These are phyloP conservation scores for Aspergillus felis DNA, from an alignment of 2,329 filamentous ascomycete genomes.

Conservation along the genomic window DNA sequence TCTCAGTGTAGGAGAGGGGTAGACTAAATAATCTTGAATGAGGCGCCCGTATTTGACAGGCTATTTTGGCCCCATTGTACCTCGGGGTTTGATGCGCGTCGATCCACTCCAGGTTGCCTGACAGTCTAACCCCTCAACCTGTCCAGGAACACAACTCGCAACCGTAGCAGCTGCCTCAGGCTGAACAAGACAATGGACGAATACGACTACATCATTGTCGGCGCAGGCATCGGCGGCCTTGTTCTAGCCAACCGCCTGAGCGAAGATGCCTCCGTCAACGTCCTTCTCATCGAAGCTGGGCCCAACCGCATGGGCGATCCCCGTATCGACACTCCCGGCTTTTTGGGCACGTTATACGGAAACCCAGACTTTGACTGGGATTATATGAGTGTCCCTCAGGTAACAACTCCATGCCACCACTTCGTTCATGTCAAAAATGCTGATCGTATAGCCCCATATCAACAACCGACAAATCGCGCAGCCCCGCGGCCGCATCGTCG, in stretches of 20 bases:
- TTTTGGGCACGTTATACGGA: slow-evolving; percentile 14
- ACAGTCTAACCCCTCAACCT: neutral
- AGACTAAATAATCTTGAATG: neutral
- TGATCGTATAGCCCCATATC: slow-evolving; percentile 23
- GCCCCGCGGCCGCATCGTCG: slow-evolving; percentile 48
- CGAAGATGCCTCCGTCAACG: slow-evolving; percentile 20
- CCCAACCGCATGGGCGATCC: slow-evolving; percentile 20
- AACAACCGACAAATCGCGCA: slow-evolving; percentile 40
- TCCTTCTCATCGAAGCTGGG: slow-evolving; percentile 29
- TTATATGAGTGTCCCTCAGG: slow-evolving; percentile 24
- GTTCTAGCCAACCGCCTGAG: slow-evolving; percentile 30
- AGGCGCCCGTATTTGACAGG: neutral
- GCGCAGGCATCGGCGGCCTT: slow-evolving; percentile 30
- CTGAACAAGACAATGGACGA: neutral
- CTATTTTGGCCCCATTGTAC: neutral
- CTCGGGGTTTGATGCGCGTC: neutral
- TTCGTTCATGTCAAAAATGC: neutral
- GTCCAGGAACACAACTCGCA: neutral
- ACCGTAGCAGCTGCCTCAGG: neutral
- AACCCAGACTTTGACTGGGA: slow-evolving; percentile 25
- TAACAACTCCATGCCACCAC: neutral
- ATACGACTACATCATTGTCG: slow-evolving; percentile 30
- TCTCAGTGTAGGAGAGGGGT: neutral
- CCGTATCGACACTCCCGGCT: slow-evolving; percentile 18
- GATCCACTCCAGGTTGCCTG: too few species aligned